Conservation (phyloP, 164 flowering plant species). For the Berberis thunbergii region DNA sequence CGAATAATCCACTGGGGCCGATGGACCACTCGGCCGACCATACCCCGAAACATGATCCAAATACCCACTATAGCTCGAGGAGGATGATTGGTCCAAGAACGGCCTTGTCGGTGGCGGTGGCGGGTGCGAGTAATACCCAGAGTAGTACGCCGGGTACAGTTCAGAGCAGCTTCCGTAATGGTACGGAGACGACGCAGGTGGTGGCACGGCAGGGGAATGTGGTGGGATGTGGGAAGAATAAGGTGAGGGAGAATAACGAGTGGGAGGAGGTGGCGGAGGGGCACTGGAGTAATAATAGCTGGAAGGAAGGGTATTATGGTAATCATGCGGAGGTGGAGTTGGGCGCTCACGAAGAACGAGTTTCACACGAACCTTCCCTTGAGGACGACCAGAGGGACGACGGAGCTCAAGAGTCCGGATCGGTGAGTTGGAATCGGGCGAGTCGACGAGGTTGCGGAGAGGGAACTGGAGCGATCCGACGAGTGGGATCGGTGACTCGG, state of each 20-base stretch:
- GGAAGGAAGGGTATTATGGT: constrained; percentile 27
- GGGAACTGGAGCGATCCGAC: constrained; percentile 50
- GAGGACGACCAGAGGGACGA: constrained; percentile 90
- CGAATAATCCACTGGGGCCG: too few relatives aligned
- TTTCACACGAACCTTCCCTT: constrained; percentile 67
- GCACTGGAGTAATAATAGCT: constrained; percentile 40
- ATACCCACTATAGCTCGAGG: too few relatives aligned
- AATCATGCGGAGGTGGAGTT: constrained; percentile 20
- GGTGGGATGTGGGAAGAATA: constrained; percentile 23
- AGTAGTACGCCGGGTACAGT: constrained; percentile 31
- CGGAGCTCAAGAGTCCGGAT: constrained; percentile 36
- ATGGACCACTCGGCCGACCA: too few relatives aligned
- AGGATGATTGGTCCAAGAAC: too few relatives aligned
- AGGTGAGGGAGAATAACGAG: constrained; percentile 13
- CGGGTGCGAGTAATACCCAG: constrained; percentile 28
- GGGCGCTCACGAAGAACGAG: constrained; percentile 48
- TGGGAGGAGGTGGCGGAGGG: constrained; percentile 31
- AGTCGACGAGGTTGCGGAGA: constrained; percentile 30
- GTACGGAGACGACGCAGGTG: constrained; percentile 9
- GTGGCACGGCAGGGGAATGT: constrained; percentile 12
- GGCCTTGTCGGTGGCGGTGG: constrained; percentile 42
- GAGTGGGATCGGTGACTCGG: constrained; percentile 46
- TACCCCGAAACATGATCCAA: too few relatives aligned
- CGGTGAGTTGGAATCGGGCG: constrained; percentile 20
- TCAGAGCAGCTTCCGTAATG: constrained; percentile 23